Evolutionary conservation across 331 rosid genomes (phyloP).

Genomic region (Malus hybrid): DNA sequence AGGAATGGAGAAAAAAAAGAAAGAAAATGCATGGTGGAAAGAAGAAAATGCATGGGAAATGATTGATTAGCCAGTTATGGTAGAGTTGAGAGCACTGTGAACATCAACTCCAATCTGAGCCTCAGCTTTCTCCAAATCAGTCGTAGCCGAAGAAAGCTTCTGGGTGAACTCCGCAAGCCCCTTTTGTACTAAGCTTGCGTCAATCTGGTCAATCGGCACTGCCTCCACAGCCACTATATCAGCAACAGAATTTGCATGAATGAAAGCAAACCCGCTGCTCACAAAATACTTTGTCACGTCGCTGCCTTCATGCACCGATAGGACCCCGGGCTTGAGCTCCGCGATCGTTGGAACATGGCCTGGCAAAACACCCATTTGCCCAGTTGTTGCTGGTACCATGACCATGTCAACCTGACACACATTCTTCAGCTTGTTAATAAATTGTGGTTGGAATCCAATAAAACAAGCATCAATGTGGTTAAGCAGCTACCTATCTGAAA

Average conservation of each 20-base stretch:
- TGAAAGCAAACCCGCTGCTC: constrained; percentile 84
- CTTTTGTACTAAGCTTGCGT: constrained; percentile 66
- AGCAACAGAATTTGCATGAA: constrained; percentile 81
- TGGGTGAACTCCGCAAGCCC: constrained; percentile 92
- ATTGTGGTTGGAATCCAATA: no score
- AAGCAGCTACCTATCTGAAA: no score
- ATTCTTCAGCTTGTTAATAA: neutral
- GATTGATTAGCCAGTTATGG: constrained; percentile 49
- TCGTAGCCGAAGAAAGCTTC: constrained; percentile 77
- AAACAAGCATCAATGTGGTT: no score
- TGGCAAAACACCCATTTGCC: constrained; percentile 97
- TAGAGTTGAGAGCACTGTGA: constrained; percentile 73
- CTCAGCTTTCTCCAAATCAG: constrained; percentile 93
- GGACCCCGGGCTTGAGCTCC: constrained; percentile 86
- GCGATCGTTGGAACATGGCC: constrained; percentile 96
- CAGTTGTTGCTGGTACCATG: constrained; percentile 92
- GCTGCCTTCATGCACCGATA: constrained; percentile 78
- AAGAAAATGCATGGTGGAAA: no score
- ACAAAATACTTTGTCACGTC: constrained; percentile 66
- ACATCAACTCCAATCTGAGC: constrained; percentile 93
- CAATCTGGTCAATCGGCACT: constrained; percentile 65
- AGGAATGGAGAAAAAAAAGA: neutral
- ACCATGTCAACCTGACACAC: constrained; percentile 84
- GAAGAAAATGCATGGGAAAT: neutral
- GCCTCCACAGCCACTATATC: constrained; percentile 86